Conservation (phyloP, 2,329 filamentous ascomycete genomes). For the Aspergillus brunneoviolaceus region DNA sequence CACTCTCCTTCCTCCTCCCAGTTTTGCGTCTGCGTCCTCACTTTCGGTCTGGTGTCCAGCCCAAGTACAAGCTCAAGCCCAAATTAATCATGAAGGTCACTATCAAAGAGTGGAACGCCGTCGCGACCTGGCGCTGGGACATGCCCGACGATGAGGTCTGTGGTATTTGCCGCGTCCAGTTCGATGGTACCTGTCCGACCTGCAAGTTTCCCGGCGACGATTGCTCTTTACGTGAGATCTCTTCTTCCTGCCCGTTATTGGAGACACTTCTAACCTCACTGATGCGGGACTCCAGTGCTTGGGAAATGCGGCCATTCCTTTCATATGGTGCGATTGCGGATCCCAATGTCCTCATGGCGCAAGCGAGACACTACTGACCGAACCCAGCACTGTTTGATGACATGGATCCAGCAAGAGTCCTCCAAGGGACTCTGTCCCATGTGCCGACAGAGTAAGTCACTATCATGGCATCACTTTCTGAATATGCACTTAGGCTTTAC, state of each 20-base stretch:
- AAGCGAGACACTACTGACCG: slow-evolving; percentile 1
- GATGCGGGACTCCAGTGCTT: slow-evolving; percentile 61
- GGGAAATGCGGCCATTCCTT: slow-evolving; percentile 98
- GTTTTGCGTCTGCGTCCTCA: not conserved
- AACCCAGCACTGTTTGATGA: slow-evolving; percentile 76
- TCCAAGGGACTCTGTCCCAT: slow-evolving; percentile 94
- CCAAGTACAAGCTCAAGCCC: not conserved
- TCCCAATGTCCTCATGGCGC: slow-evolving; percentile 10
- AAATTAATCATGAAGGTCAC: slow-evolving; percentile 78
- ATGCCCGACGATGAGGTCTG: slow-evolving; percentile 97
- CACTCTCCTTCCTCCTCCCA: not conserved
- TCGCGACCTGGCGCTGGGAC: slow-evolving; percentile 97
- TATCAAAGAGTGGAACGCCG: slow-evolving; percentile 88
- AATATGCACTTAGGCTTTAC: slow-evolving; percentile 16
- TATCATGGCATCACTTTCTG: not conserved
- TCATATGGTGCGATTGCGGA: slow-evolving; percentile 70
- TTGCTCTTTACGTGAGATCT: slow-evolving; percentile 72
- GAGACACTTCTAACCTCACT: slow-evolving; percentile 1
- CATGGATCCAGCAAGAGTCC: slow-evolving; percentile 91
- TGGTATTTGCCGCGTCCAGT: slow-evolving; percentile 96
- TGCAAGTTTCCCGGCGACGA: slow-evolving; percentile 98
- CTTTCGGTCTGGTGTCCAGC: not conserved
- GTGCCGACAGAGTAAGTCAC: slow-evolving; percentile 81
- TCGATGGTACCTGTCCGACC: slow-evolving; percentile 94
- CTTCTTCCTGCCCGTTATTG: not conserved